Evolutionary conservation across 108 stramenopile genomes (phyloP).

Genomic region (Aurantiochytrium sp.): DNA sequence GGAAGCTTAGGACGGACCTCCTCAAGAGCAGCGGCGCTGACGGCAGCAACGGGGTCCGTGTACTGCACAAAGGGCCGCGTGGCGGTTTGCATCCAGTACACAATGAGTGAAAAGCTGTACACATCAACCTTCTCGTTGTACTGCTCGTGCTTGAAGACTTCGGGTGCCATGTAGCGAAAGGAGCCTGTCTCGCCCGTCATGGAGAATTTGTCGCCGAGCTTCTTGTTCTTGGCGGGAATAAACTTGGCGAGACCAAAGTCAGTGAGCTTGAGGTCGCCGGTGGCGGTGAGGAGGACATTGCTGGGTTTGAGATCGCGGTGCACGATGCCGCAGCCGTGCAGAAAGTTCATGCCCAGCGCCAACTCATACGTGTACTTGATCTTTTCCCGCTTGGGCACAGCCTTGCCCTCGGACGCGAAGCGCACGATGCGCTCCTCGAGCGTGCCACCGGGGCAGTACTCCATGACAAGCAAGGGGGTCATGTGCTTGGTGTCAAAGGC

Average conservation of each 20-base stretch:
- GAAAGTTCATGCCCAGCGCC: slow-evolving; percentile 76
- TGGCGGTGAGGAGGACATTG: slow-evolving; percentile 73
- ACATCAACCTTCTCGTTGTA: slow-evolving; percentile 83
- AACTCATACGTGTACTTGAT: slow-evolving; percentile 68
- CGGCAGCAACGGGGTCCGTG: slow-evolving; percentile 60
- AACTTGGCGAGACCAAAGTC: slow-evolving; percentile 91
- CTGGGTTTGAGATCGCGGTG: slow-evolving; percentile 81
- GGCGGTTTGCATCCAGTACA: slow-evolving; percentile 66
- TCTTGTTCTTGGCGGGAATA: slow-evolving; percentile 56
- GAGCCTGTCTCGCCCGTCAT: slow-evolving; percentile 79
- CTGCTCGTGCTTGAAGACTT: slow-evolving; percentile 67
- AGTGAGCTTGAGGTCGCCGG: slow-evolving; percentile 77
- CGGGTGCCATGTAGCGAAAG: slow-evolving; percentile 76
- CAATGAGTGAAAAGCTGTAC: slow-evolving; percentile 81
- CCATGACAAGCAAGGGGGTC: not conserved
- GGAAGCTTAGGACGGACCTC: slow-evolving; percentile 69
- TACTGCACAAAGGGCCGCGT: slow-evolving; percentile 64
- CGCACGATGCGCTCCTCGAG: slow-evolving; percentile 1
- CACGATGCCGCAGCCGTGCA: slow-evolving; percentile 77
- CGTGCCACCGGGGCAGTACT: slow-evolving; percentile 8
- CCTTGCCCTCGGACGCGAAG: slow-evolving; percentile 39
- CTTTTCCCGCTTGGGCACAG: slow-evolving; percentile 56
- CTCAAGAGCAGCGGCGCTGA: slow-evolving; percentile 59
- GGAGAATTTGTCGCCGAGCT: not conserved
- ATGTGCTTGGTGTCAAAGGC: not conserved